Evolutionary conservation across 768 basidiomycete genomes (phyloP).

Genomic region (Austroboletus festivus): DNA sequence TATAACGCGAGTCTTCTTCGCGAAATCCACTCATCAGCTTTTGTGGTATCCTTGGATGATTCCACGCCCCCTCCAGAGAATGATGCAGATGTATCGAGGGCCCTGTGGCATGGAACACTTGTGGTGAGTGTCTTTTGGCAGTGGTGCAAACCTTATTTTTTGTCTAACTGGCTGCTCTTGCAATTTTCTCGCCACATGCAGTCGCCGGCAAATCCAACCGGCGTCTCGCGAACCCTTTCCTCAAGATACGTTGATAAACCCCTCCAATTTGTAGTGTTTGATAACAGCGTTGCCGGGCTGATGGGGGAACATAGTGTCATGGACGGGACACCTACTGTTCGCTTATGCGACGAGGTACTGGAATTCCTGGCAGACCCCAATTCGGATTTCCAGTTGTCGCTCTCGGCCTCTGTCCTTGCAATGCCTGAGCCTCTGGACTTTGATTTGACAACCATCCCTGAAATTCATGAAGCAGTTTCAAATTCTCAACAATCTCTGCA

Average conservation of each 20-base stretch:
- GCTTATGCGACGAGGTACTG: constrained; percentile 69
- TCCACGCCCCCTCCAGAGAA: constrained; percentile 42
- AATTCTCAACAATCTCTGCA: constrained; percentile 53
- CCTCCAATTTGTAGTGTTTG: constrained; percentile 79
- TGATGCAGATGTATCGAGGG: constrained; percentile 60
- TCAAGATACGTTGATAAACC: constrained; percentile 93
- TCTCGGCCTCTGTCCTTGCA: constrained; percentile 12
- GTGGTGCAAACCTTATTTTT: not conserved
- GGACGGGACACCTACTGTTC: constrained; percentile 82
- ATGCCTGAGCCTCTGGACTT: constrained; percentile 59
- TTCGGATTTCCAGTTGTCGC: constrained; percentile 60
- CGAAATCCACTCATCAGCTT: constrained; percentile 81
- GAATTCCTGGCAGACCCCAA: constrained; percentile 51
- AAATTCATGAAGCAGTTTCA: constrained; percentile 44
- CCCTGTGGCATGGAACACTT: constrained; percentile 79
- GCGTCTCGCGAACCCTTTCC: constrained; percentile 47
- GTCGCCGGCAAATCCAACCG: constrained; percentile 23
- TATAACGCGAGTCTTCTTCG: constrained; percentile 64
- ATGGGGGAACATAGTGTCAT: constrained; percentile 94
- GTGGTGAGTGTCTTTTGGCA: constrained; percentile 38
- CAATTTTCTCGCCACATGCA: not conserved
- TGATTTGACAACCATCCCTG: constrained; percentile 44
- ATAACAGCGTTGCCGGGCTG: constrained; percentile 76
- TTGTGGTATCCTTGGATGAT: constrained; percentile 77
- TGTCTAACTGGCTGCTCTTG: not conserved